phyloP scores from a whole-genome alignment of 495 filamentous ascomycete species.

The Aspergillus steynii region DNA sequence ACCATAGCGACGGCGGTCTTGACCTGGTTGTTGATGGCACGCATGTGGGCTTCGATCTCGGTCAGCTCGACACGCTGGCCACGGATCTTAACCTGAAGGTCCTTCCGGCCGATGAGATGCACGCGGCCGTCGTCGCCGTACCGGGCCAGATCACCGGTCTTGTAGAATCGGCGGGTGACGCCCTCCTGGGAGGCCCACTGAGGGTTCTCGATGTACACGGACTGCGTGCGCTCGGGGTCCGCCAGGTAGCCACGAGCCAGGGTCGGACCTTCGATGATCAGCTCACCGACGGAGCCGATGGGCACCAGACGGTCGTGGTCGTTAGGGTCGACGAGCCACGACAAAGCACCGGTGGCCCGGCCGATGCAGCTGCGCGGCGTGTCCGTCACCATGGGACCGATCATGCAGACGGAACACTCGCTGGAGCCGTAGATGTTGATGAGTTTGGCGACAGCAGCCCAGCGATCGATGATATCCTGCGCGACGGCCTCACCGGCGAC shows the following conservation, averaged over 20 bases:
- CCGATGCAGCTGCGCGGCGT: conserved; percentile 20
- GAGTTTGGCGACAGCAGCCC: conserved; percentile 14
- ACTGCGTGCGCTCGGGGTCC: conserved; percentile 30
- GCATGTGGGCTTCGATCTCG: conserved; percentile 35
- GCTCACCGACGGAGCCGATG: conserved; percentile 44
- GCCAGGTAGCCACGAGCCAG: conserved; percentile 43
- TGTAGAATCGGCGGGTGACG: conserved; percentile 18
- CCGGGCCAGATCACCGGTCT: conserved; percentile 24
- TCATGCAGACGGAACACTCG: conserved; percentile 26
- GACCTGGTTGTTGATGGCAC: conserved; percentile 8
- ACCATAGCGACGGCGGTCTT: conserved; percentile 16
- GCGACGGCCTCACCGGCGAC: conserved; percentile 22
- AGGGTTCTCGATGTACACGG: conserved; percentile 29
- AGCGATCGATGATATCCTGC: conserved; percentile 17
- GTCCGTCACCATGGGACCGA: conserved; percentile 15
- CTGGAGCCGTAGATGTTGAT: conserved; percentile 35
- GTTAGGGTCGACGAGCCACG: conserved; percentile 41
- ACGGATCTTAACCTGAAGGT: conserved; percentile 46
- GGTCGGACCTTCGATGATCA: conserved; percentile 43
- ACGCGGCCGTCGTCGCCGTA: conserved; percentile 18
- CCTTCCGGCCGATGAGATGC: conserved; percentile 21
- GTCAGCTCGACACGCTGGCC: conserved; percentile 43
- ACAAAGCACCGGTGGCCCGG: conserved; percentile 12
- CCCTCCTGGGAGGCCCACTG: conserved; percentile 4
- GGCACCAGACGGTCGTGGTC: conserved; percentile 35